phyloP scores from a whole-genome alignment of 345 rosid species.

The Erysimum cheiranthoides region DNA sequence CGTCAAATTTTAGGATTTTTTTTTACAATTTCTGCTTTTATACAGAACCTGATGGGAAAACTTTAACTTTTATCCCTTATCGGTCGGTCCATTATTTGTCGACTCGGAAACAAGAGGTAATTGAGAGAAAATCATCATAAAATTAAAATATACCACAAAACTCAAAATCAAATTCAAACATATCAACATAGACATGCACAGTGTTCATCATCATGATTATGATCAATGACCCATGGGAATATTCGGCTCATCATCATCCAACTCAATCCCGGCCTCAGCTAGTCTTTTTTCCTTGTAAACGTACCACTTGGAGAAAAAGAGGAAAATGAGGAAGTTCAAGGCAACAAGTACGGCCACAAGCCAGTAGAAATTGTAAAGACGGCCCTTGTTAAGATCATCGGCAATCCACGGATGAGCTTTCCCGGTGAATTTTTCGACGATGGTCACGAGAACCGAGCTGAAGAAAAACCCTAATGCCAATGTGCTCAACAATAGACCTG shows the following conservation, averaged over 20 bases:
- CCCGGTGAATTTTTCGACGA: constrained; percentile 72
- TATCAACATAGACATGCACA: constrained; percentile 34
- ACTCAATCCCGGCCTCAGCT: constrained; percentile 68
- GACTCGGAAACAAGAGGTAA: constrained; percentile 35
- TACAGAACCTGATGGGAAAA: constrained; percentile 36
- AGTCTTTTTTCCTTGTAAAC: constrained; percentile 94
- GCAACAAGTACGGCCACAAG: constrained; percentile 66
- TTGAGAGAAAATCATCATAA: constrained; percentile 30
- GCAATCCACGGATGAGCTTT: constrained; percentile 75
- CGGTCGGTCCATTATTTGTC: constrained; percentile 45
- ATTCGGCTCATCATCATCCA: constrained; percentile 62
- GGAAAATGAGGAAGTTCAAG: constrained; percentile 61
- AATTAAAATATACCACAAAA: constrained; percentile 38
- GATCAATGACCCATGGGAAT: constrained; percentile 52
- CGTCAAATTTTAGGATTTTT: constrained; percentile 30
- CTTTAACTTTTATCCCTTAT: constrained; percentile 40
- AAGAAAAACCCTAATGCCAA: constrained; percentile 86
- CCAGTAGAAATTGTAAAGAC: constrained; percentile 87
- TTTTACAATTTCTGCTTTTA: constrained; percentile 40
- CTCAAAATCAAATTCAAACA: constrained; percentile 35
- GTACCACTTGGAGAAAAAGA: constrained; percentile 76
- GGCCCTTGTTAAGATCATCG: constrained; percentile 79
- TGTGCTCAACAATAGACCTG: constrained; percentile 86
- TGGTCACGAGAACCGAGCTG: constrained; percentile 72
- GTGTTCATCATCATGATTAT: constrained; percentile 25